Evolutionary conservation across 2,329 filamentous ascomycete species (phyloP).

Genomic region (Ciborinia camelliae): DNA sequence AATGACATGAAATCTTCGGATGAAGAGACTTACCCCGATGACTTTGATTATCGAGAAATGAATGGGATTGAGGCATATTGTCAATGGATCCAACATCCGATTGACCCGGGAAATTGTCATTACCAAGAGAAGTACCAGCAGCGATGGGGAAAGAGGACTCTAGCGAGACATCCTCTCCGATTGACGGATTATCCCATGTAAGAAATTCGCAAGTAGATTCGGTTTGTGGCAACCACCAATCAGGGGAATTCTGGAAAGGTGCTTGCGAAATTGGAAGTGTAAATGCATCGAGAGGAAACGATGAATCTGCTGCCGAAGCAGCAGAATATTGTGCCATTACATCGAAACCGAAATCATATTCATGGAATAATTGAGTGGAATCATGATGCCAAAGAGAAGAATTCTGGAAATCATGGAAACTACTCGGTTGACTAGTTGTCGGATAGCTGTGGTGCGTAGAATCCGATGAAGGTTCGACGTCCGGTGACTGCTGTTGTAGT

Average conservation of each 20-base stretch:
- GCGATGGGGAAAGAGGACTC: conserved; percentile 11
- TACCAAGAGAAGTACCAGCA: conserved; percentile 14
- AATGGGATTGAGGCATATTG: conserved; percentile 13
- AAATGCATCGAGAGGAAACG: conserved; percentile 5
- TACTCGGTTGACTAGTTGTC: conserved; percentile 1
- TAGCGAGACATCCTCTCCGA: neutral
- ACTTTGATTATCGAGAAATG: conserved; percentile 10
- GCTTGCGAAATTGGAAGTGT: neutral
- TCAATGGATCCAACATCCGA: conserved; percentile 15
- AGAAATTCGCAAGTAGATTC: conserved; percentile 9
- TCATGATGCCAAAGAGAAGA: conserved; percentile 5
- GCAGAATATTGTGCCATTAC: neutral
- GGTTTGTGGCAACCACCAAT: conserved; percentile 17
- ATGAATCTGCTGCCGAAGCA: conserved; percentile 1
- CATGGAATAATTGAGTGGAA: conserved; percentile 6
- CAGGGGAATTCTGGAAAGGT: conserved; percentile 11
- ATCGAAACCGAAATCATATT: conserved; percentile 15
- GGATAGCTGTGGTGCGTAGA: conserved; percentile 23
- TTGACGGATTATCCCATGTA: conserved; percentile 11
- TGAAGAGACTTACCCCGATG: neutral
- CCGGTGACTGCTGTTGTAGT: conserved; percentile 12
- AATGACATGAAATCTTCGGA: neutral
- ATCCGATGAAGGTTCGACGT: conserved; percentile 13
- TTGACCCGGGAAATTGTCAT: conserved; percentile 14
- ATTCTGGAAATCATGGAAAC: conserved; percentile 10